These are phyloP conservation scores for Rhynchospora breviuscula DNA, from an alignment of 176 grass and related monocot genomes.

Conservation along the genomic window DNA sequence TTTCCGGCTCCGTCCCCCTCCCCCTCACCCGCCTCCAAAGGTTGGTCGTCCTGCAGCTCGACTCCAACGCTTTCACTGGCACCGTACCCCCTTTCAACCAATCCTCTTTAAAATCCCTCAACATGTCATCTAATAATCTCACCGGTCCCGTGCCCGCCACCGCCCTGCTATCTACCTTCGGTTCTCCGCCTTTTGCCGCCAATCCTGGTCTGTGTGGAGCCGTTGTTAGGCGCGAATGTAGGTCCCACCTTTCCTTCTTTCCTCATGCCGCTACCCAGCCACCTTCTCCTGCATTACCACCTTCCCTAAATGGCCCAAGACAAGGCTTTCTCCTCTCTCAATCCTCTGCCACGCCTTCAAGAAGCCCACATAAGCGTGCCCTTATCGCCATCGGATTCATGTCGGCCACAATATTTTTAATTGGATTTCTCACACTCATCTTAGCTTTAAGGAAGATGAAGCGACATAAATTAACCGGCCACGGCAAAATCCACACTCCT, in stretches of 20 bases:
- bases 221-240: slow-evolving; percentile 56
- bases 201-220: slow-evolving; percentile 76
- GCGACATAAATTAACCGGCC: slow-evolving; percentile 20
- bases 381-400: slow-evolving; percentile 30
- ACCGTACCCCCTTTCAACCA: slow-evolving; percentile 77
- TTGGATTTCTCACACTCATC: slow-evolving; percentile 36
- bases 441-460: slow-evolving; percentile 44
- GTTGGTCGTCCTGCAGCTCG: slow-evolving; percentile 49
- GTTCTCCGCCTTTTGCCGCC: slow-evolving; percentile 35
- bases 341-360: slow-evolving; percentile 39
- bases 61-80: slow-evolving; percentile 70
- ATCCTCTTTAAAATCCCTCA: slow-evolving; percentile 51
- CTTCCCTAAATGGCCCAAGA: not conserved
- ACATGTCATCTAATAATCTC: slow-evolving; percentile 82
- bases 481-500: slow-evolving; percentile 39
- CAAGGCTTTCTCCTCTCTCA: slow-evolving; percentile 32
- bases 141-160: slow-evolving; percentile 77
- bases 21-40: slow-evolving; percentile 45
- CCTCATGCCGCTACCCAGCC: slow-evolving; percentile 24
- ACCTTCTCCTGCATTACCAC: slow-evolving; percentile 36
- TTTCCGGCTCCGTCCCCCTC: slow-evolving; percentile 52
- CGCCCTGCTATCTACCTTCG: slow-evolving; percentile 31
- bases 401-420: slow-evolving; percentile 23
- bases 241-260: slow-evolving; percentile 66
- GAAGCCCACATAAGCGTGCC: slow-evolving; percentile 22